Conservation (phyloP, 192 early-diverging fungal species). For the Chytriomyces sp. region DNA sequence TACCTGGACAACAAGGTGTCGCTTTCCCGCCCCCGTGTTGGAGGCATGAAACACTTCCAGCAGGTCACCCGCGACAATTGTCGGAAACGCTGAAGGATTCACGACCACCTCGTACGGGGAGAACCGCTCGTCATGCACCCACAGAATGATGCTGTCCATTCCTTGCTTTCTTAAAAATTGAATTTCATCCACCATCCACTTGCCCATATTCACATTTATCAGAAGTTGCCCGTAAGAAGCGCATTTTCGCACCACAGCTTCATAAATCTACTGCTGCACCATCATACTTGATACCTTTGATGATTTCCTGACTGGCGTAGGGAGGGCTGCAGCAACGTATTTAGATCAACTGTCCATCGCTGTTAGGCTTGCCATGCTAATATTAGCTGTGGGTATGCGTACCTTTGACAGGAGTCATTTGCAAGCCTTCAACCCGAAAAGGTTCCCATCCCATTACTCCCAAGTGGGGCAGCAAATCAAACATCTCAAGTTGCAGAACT, state of each 20-base stretch:
- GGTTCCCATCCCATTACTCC: too few relatives aligned
- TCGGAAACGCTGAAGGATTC: constrained; percentile 69
- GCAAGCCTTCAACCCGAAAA: too few relatives aligned
- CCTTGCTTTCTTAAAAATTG: too few relatives aligned
- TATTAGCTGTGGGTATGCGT: too few relatives aligned
- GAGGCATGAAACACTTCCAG: constrained; percentile 62
- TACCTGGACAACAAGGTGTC: constrained; percentile 14
- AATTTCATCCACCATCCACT: too few relatives aligned
- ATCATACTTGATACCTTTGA: constrained; percentile 66
- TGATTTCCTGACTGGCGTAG: constrained; percentile 76
- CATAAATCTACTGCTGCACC: constrained; percentile 71
- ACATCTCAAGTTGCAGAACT: too few relatives aligned
- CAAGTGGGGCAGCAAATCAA: too few relatives aligned
- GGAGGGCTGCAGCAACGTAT: constrained; percentile 74
- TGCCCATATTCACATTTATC: too few relatives aligned
- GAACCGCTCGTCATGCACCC: constrained; percentile 62
- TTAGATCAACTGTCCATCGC: constrained; percentile 54
- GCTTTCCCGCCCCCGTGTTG: constrained; percentile 25
- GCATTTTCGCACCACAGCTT: constrained; percentile 79
- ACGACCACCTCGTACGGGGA: constrained; percentile 67
- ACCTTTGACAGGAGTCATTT: too few relatives aligned
- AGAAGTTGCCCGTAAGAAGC: constrained; percentile 65
- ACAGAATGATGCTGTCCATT: too few relatives aligned
- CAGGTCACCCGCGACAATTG: constrained; percentile 61
- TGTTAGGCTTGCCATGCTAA: constrained; percentile 82